Percentiles rank a stretch among this genome's conserved stretches.
phyloP scores from a whole-genome alignment of 2,329 filamentous ascomycete species.

The Lachnellula cervina region DNA sequence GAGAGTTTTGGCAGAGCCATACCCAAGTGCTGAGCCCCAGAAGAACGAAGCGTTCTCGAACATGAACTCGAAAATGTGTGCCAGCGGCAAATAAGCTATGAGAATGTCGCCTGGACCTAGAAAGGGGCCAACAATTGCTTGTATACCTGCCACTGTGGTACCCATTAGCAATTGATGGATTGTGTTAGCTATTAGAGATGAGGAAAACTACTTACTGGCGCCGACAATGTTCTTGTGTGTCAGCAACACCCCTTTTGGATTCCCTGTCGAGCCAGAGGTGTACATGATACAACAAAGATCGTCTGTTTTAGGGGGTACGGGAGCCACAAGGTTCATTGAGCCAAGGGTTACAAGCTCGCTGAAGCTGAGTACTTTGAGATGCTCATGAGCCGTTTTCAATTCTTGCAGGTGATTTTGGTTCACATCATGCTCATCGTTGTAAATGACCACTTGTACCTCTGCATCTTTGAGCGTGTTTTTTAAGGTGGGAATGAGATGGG shows the following conservation, averaged over 20 bases:
- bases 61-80: conserved; percentile 94
- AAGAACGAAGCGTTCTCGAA: conserved; percentile 88
- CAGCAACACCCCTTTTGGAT: conserved; percentile 84
- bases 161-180: conserved; percentile 10
- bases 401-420: conserved; percentile 41
- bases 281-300: conserved; percentile 83
- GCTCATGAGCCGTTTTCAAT: conserved; percentile 53
- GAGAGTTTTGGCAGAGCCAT: conserved; percentile 85
- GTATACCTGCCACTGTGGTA: conserved; percentile 67
- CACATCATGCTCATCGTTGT: conserved; percentile 55
- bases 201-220: conserved; percentile 55
- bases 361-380: conserved; percentile 49
- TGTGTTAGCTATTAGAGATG: conserved; percentile 57
- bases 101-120: conserved; percentile 74
- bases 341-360: conserved; percentile 48
- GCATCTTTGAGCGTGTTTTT: conserved; percentile 51
- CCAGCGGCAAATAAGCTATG: conserved; percentile 86
- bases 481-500: conserved; percentile 64
- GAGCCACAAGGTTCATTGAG: conserved; percentile 60
- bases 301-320: conserved; percentile 65
- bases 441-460: conserved; percentile 55
- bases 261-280: conserved; percentile 84
- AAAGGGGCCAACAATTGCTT: conserved; percentile 70
- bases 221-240: conserved; percentile 80
- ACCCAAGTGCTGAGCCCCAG: conserved; percentile 88